These are phyloP conservation scores for Aphanoascus verrucosus DNA, from an alignment of 2,329 filamentous ascomycete species.

Conservation along the genomic window DNA sequence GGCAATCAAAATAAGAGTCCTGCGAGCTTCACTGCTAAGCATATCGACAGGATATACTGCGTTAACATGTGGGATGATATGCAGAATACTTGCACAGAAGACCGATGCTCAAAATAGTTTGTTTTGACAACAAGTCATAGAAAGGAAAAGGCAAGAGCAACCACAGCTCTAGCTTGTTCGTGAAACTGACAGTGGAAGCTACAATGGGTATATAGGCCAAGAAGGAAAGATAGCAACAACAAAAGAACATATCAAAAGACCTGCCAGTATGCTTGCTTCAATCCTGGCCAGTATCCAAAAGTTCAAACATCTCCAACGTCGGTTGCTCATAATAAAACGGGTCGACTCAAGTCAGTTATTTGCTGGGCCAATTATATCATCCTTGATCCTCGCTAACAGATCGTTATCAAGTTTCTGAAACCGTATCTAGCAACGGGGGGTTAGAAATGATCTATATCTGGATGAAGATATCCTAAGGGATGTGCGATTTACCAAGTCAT, in stretches of 20 bases:
- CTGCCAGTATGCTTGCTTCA: too few species aligned
- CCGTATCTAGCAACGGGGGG: constrained; percentile 25
- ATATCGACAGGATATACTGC: constrained; percentile 4
- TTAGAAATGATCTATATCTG: constrained; percentile 1
- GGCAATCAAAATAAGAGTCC: constrained; percentile 30
- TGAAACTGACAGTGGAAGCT: neutral
- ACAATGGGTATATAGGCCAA: constrained; percentile 10
- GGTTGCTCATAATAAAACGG: neutral
- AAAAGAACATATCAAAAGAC: neutral
- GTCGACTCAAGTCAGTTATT: neutral
- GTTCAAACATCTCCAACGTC: neutral
- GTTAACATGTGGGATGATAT: neutral
- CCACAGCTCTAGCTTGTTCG: neutral
- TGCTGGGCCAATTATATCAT: constrained; percentile 25
- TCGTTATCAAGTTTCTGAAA: constrained; percentile 30
- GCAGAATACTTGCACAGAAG: neutral
- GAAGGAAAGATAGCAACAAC: neutral
- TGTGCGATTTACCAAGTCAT: constrained; percentile 57
- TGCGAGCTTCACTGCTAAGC: constrained; percentile 13
- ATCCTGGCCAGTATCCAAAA: neutral
- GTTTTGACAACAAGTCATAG: neutral
- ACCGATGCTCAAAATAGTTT: neutral
- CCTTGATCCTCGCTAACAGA: constrained; percentile 26
- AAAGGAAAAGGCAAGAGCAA: constrained; percentile 5
- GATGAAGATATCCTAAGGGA: neutral